Evolutionary conservation across 257 asterid species (phyloP), one percentile per base, ranked within the genome.

Genomic region (Fraxinus anomala): DNA sequence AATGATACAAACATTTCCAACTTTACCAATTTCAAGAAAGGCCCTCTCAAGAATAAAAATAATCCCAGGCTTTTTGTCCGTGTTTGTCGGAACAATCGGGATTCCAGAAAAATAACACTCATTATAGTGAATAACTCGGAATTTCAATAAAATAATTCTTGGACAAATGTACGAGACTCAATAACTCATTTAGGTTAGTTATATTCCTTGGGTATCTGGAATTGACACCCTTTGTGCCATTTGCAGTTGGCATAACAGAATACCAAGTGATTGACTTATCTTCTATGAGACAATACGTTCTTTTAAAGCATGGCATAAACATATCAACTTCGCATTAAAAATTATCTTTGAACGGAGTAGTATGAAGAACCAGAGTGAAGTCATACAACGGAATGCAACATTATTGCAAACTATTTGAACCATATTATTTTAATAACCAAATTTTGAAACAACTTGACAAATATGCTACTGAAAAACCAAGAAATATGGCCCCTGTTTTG

Each of bases 1-100:
- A 61, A 1, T 21, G 54, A 74, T 68, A 73, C 88, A 14, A 5
- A 94, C 98, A 97, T 91, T n/a, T 72, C 98, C 99, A 76, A 93
- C 91, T 92, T 95, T 88, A 0, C 94, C 98, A 59, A 91, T 87
- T 82, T 92, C 98, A 85, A 95, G 77, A 11, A 96, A 91, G 8
- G 97, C 97, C 85, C 86, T 91, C 78, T 93, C 98, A 4, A 95
- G 90, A 79, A 95, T 79, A 71, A 93, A 93, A 81, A 93, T 84
- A 68, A 93, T 90, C 11, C 90, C 89, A 17, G 90, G 89, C 68
- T 87, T 91, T 30, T 76, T 83, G 61, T 61, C 79, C 30, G 79
- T 73, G 17, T 87, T 89, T 77, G 77, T 81, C 3, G 79, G 74
- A 49, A 78, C 85, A 82, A 84, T 73, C 26, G 98, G 96, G 77